Evolutionary conservation across 2,329 filamentous ascomycete species (phyloP).

Genomic region (Colletotrichum orbiculare): DNA sequence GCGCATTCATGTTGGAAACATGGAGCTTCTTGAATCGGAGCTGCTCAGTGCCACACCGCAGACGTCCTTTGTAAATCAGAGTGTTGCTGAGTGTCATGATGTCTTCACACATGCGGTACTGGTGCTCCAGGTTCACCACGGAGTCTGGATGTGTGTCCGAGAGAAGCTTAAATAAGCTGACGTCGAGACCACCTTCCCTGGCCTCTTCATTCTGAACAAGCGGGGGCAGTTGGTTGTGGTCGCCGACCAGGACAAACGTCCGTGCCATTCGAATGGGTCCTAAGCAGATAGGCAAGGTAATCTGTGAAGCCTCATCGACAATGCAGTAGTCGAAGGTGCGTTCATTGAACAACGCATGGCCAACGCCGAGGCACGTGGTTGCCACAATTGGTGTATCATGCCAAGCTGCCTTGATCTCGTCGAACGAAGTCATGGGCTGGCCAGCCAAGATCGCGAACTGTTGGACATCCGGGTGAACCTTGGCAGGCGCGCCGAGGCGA

Average conservation of each 20-base stretch:
- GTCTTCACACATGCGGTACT: constrained; percentile 98
- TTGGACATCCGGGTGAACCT: constrained; percentile 88
- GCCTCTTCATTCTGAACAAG: constrained; percentile 94
- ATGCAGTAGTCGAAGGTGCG: constrained; percentile 98
- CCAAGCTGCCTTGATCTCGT: constrained; percentile 86
- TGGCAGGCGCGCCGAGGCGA: constrained; percentile 85
- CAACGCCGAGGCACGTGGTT: constrained; percentile 93
- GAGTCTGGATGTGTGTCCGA: constrained; percentile 89
- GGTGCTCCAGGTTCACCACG: constrained; percentile 91
- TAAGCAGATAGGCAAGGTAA: constrained; percentile 93
- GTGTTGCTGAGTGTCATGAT: constrained; percentile 95
- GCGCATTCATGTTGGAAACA: constrained; percentile 72
- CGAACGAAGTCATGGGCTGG: constrained; percentile 78
- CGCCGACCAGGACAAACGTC: constrained; percentile 94
- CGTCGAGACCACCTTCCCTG: constrained; percentile 84
- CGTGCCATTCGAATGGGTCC: constrained; percentile 93
- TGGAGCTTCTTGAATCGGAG: constrained; percentile 77
- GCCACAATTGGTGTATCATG: constrained; percentile 90
- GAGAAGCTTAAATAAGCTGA: constrained; percentile 92
- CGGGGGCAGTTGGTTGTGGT: constrained; percentile 95
- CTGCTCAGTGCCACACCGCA: constrained; percentile 87
- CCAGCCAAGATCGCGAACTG: constrained; percentile 85
- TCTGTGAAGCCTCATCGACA: constrained; percentile 97
- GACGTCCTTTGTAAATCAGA: constrained; percentile 89
- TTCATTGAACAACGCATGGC: constrained; percentile 87